Evolutionary conservation across 345 rosid species (phyloP), one percentile per base, ranked within the genome.

Genomic region (Firmiana major): DNA sequence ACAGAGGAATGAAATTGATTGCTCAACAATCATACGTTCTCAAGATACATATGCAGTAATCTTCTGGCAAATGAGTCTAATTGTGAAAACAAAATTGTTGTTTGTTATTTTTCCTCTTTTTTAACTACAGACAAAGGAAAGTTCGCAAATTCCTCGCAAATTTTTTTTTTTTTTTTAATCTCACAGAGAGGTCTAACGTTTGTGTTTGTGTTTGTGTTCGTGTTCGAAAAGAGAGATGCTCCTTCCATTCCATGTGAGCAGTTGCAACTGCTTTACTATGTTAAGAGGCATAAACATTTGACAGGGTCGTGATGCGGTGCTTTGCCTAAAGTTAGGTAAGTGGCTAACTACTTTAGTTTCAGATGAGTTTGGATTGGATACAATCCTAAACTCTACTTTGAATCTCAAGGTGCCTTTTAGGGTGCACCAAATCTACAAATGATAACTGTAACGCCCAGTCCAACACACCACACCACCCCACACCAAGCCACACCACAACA

Each of bases 211-310:
- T 31, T 16, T 13, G 64, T n/a, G n/a, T n/a, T n/a, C n/a, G n/a
- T n/a, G n/a, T n/a, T n/a, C n/a, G 12, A 8, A 62, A 51, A 3
- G 24, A 49, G 51, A 77, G 79, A 78, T 77, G 79, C 74, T 54
- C 7, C 31, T 53, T 71, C 63, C 88, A 87, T 80, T 83, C n/a
- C n/a, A n/a, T n/a, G n/a, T 79, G 87, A 86, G 83, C 86, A 72
- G n/a, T n/a, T 85, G 83, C 84, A 89, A 71, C 91, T 81, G 84
- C 82, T 78, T 9, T 31, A 45, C 60, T 4, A 26, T 69, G 58
- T 26, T 28, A n/a, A n/a, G 22, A 45, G 71, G 57, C 69, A 9
- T 40, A 24, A 55, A 55, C 75, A 53, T 66, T 21, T 66, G 51
- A 42, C 53, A 66, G 71, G 42, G 7, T 54, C n/a, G 17, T 40